Base-by-base conservation (phyloP, 2,329 filamentous ascomycete genomes). In the Cladosporium sp. region DNA sequence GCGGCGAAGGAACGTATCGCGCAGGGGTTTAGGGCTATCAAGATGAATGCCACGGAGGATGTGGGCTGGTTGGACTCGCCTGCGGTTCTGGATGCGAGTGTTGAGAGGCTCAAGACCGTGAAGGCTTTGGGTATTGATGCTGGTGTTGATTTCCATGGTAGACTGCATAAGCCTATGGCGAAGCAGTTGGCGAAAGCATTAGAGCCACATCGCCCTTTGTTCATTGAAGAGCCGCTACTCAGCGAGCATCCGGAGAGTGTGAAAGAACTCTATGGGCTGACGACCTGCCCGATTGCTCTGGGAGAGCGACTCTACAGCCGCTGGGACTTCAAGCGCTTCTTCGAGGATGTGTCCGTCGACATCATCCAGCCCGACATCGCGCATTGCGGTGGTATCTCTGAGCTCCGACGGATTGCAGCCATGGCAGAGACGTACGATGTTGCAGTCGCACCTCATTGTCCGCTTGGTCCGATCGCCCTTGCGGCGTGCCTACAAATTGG, bases 41-140 rank as follows among this genome's bases (percentile, higher is more conserved):
- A 89, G 64, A 89, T 89, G 86, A 89, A 89, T 62, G 86, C 78
- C 8, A 89, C 86, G 0, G 84, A 85, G 60, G 86, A 89, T 55
- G 68, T 89, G 1, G 83, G 80, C 54, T 89, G 85, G 85, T 73
- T 90, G 1, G 87, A 90, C 66, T 86, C 84, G 0, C 86, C 87
- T 0, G 71, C 75, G 0, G 74, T 74, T 0, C 73, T 90, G 0
- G 75, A 85, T 30, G 70, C 76, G 6, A 82, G 79, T 42, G 80
- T 89, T 1, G 79, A 85, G 51, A 76, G 86, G 2, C 72, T 90
- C 11, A 82, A 83, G 55, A 73, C 78, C 0, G 86, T 90, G 4
- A 88, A 85, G 63, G 74, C 75, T 0, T 68, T 88, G 0, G 85
- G 85, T 1, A 77, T 90, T 59, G 86, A 89, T 51, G 85, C 79